Conservation (phyloP, 805 yeast species). For the Ogataea neopini region DNA sequence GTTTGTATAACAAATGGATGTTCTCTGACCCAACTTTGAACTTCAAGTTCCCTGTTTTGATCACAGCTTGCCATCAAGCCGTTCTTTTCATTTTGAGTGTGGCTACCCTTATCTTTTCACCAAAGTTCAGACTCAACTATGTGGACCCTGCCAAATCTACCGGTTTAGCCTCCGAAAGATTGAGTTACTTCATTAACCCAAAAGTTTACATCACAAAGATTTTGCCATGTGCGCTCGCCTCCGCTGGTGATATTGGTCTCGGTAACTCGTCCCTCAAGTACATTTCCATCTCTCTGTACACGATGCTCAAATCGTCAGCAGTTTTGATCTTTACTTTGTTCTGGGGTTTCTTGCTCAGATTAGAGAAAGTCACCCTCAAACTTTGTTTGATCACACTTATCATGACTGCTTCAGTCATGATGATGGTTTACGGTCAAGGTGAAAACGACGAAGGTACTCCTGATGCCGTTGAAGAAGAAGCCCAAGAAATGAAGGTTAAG, state of each 20-base stretch:
- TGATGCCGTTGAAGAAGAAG: constrained; percentile 23
- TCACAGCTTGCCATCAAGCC: constrained; percentile 80
- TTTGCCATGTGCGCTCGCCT: constrained; percentile 80
- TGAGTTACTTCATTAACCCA: constrained; percentile 32
- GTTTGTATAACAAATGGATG: constrained; percentile 93
- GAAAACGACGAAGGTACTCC: constrained; percentile 12
- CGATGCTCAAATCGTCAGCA: constrained; percentile 85
- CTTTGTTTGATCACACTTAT: constrained; percentile 64
- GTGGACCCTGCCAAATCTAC: constrained; percentile 18
- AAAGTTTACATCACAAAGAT: constrained; percentile 50
- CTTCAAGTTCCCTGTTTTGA: constrained; percentile 75
- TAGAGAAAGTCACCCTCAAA: constrained; percentile 70
- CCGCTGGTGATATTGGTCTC: constrained; percentile 88
- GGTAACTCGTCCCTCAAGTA: constrained; percentile 77
- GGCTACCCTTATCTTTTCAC: constrained; percentile 42
- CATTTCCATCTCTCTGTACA: constrained; percentile 77
- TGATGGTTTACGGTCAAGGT: constrained; percentile 66
- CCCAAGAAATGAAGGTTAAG: constrained; percentile 20
- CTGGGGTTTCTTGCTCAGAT: constrained; percentile 73
- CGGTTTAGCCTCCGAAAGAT: constrained; percentile 8
- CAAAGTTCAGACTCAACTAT: constrained; percentile 45
- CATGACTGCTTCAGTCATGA: constrained; percentile 79
- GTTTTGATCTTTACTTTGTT: constrained; percentile 75
- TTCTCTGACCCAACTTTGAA: constrained; percentile 69
- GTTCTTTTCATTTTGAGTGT: constrained; percentile 57